A percentile compares a stretch with the other conserved stretches of the same genome.
phyloP scores from a whole-genome alignment of 495 filamentous ascomycete genomes.

The Aspergillus coremiiformis region DNA sequence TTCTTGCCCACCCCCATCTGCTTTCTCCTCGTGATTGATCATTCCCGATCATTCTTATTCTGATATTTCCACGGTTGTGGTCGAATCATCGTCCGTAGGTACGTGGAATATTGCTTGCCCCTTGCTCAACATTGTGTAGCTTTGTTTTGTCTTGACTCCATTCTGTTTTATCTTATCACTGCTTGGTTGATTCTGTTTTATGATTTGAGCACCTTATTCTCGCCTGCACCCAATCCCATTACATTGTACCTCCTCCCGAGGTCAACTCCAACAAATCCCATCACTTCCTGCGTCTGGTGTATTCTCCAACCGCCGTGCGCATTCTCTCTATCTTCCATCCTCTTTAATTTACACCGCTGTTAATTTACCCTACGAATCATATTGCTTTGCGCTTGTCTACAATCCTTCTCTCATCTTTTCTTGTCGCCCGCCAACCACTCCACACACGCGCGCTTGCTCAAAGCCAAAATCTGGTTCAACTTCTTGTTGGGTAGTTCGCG shows the following conservation, averaged over 20 bases:
- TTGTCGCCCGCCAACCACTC: not conserved
- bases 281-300: conserved; percentile 9
- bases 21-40: conserved; percentile 21
- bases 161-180: conserved; percentile 4
- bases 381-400: conserved; percentile 12
- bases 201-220: conserved; percentile 16
- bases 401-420: not conserved
- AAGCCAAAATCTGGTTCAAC: not conserved
- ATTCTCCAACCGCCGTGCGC: conserved; percentile 11
- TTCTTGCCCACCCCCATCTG: conserved; percentile 15
- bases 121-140: conserved; percentile 2
- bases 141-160: not conserved
- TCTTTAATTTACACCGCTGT: not conserved
- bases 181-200: conserved; percentile 12
- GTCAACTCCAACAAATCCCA: conserved; percentile 14
- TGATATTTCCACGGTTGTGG: conserved; percentile 18
- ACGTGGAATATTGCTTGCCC: conserved; percentile 11
- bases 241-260: conserved; percentile 6
- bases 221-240: conserved; percentile 11
- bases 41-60: conserved; percentile 6
- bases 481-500: conserved; percentile 12
- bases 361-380: conserved; percentile 13
- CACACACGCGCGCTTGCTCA: not conserved
- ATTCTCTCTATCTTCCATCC: conserved; percentile 1
- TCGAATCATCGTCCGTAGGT: conserved; percentile 23